phyloP scores from a whole-genome alignment of 2,329 filamentous ascomycete species.

The Hymenoscyphus scutula region DNA sequence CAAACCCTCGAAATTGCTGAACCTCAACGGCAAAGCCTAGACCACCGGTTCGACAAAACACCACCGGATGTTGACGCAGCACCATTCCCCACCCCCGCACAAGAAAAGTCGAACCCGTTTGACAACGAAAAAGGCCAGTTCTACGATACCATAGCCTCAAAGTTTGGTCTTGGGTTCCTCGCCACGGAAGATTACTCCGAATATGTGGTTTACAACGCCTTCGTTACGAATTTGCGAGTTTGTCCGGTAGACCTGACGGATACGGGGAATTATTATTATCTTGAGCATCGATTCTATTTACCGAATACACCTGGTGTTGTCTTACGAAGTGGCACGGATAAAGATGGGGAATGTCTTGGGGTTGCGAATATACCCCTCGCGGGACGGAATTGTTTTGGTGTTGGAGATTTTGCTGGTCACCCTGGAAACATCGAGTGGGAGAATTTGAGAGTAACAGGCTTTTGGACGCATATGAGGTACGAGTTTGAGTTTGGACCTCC shows the following conservation, averaged over 20 bases:
- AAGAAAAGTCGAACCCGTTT: constrained; percentile 25
- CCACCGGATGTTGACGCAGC: constrained; percentile 24
- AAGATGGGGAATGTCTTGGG: constrained; percentile 22
- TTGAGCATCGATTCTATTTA: constrained; percentile 27
- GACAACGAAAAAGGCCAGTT: constrained; percentile 17
- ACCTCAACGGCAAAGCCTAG: constrained; percentile 26
- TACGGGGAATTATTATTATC: constrained; percentile 24
- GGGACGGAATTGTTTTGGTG: constrained; percentile 24
- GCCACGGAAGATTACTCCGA: constrained; percentile 24
- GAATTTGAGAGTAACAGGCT: constrained; percentile 23
- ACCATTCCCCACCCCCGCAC: constrained; percentile 23
- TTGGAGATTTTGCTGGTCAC: constrained; percentile 22
- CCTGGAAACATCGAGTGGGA: constrained; percentile 24
- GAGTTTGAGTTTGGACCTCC: constrained; percentile 22
- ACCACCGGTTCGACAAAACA: constrained; percentile 28
- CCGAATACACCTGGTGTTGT: constrained; percentile 26
- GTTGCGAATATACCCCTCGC: constrained; percentile 24
- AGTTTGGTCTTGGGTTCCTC: constrained; percentile 23
- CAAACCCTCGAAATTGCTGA: constrained; percentile 22
- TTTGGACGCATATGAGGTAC: constrained; percentile 32
- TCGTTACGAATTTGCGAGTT: constrained; percentile 27
- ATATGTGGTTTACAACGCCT: constrained; percentile 28
- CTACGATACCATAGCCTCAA: constrained; percentile 26
- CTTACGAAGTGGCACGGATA: constrained; percentile 24
- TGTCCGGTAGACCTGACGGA: constrained; percentile 25